A percentile compares a stretch with the other conserved stretches of the same genome.
Evolutionary conservation across 2,329 filamentous ascomycete species (phyloP).

Genomic region (Phaeomoniella chlamydospora): DNA sequence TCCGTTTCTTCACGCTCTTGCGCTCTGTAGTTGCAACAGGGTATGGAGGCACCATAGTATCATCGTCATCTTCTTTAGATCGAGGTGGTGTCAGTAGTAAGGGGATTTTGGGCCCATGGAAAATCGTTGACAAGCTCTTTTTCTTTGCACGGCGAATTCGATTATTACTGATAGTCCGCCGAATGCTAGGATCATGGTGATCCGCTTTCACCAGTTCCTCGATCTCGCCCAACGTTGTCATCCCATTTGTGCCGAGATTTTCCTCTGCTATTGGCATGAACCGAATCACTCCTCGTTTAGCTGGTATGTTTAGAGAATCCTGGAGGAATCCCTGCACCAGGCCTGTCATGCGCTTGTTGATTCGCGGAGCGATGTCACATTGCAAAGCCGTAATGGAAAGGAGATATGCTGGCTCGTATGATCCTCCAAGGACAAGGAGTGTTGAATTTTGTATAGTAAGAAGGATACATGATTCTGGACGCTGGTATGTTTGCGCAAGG

Average conservation of each 20-base stretch:
- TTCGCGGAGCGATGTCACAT: constrained; percentile 52
- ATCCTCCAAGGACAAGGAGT: constrained; percentile 60
- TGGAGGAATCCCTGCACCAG: constrained; percentile 63
- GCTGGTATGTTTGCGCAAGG: constrained; percentile 60
- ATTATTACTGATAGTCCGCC: constrained; percentile 22
- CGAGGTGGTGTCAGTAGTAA: constrained; percentile 2
- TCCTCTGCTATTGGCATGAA: constrained; percentile 59
- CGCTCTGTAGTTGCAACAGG: constrained; percentile 4
- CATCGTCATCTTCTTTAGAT: not conserved
- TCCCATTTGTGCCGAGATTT: constrained; percentile 55
- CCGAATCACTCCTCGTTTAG: constrained; percentile 55
- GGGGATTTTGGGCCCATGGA: constrained; percentile 2
- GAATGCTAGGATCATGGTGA: constrained; percentile 23
- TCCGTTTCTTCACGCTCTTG: constrained; percentile 10
- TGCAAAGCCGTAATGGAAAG: constrained; percentile 60
- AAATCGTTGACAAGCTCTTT: constrained; percentile 9
- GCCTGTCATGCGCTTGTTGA: constrained; percentile 69
- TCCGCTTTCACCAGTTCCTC: constrained; percentile 38
- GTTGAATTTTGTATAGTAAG: constrained; percentile 63
- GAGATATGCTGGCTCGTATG: constrained; percentile 66
- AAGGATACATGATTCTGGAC: constrained; percentile 58
- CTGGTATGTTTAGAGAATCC: constrained; percentile 51
- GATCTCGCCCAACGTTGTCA: constrained; percentile 54
- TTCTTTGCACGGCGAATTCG: constrained; percentile 12
- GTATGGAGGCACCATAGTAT: not conserved